Percentiles rank a stretch among this genome's conserved stretches.
Conservation (phyloP, 352 stramenopile genomes). For the Phytophthora colocasiae region DNA sequence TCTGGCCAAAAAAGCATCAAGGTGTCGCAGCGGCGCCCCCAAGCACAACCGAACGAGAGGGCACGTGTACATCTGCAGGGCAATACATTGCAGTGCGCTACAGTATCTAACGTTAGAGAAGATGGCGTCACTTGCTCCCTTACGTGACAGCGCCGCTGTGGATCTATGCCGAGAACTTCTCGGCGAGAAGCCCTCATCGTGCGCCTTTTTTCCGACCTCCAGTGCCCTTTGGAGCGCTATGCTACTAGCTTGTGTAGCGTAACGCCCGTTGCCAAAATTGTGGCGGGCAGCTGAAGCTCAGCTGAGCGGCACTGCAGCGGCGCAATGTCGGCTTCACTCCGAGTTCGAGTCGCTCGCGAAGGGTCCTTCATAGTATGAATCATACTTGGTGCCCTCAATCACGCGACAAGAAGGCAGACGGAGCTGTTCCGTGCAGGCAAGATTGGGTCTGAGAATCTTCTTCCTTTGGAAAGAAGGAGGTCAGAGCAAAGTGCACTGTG, state of each 20-base stretch:
- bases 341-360: not conserved
- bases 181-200: conserved; percentile 1
- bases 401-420: conserved; percentile 3
- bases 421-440: conserved; percentile 2
- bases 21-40: conserved; percentile 11
- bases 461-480: too few relatives aligned
- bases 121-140: not conserved
- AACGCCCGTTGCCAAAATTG: conserved; percentile 7
- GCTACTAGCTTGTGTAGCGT: conserved; percentile 11
- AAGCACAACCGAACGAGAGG: conserved; percentile 12
- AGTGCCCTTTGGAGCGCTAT: conserved; percentile 27
- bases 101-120: too few relatives aligned
- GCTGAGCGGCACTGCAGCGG: not conserved
- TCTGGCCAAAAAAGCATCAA: conserved; percentile 11
- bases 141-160: too few relatives aligned
- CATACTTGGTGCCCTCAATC: not conserved
- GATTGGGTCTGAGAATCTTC: conserved; percentile 4
- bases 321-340: not conserved
- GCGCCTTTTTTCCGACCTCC: conserved; percentile 24
- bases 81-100: conserved; percentile 1
- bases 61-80: not conserved
- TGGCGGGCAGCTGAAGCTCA: conserved; percentile 2
- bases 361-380: too few relatives aligned
- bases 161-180: too few relatives aligned
- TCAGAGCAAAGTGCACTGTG: too few relatives aligned